Evolutionary conservation across 345 rosid genomes (phyloP).

Genomic region (Rhizophora mangle): DNA sequence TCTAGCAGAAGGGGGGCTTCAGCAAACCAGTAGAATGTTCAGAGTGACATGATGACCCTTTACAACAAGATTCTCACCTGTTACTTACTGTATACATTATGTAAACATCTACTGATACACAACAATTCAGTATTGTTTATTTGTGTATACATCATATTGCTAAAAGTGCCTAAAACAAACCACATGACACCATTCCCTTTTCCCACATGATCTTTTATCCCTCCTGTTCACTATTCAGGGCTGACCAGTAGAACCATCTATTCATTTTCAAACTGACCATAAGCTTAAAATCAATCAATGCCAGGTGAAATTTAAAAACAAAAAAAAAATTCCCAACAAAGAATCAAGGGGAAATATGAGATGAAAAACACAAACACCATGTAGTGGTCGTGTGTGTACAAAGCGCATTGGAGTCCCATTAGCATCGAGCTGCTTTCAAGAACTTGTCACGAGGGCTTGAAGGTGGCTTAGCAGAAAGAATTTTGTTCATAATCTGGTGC

Average conservation of each 20-base stretch:
- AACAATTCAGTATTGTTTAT: not conserved
- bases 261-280: constrained; percentile 10
- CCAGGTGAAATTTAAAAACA: not conserved
- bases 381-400: not conserved
- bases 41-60: too few species aligned
- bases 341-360: constrained; percentile 1
- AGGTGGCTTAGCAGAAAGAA: constrained; percentile 78
- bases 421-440: constrained; percentile 86
- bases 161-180: not conserved
- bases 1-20: too few species aligned
- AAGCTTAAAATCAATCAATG: constrained; percentile 2
- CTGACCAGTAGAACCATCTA: constrained; percentile 5
- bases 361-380: not conserved
- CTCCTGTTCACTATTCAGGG: not conserved
- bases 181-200: not conserved
- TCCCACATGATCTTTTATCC: not conserved
- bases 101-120: not conserved
- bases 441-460: constrained; percentile 85
- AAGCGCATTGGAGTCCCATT: constrained; percentile 13
- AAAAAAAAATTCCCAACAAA: constrained; percentile 1
- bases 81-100: too few species aligned
- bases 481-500: constrained; percentile 42
- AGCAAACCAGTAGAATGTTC: too few species aligned
- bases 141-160: constrained; percentile 1
- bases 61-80: too few species aligned